Base-by-base conservation (phyloP, 2,329 filamentous ascomycete genomes). In the Aspergillus sp. region DNA sequence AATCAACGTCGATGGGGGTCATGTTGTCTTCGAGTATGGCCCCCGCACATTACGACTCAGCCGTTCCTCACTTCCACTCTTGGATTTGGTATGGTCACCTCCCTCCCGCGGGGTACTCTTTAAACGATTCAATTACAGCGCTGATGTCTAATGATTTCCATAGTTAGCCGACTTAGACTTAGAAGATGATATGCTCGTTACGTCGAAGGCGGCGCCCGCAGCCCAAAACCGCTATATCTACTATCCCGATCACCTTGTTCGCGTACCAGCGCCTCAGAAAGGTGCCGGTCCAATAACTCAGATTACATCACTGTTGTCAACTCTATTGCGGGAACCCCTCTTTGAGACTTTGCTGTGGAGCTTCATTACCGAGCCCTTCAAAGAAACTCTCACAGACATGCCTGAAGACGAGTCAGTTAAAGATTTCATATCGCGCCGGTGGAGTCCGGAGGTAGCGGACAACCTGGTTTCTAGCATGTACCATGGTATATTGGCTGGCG, bases 401-500 rank as follows among this genome's bases (percentile, higher is more conserved):
- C 59, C 83, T 24, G 51, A 53, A 19, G 90, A 95, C 68, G 86
- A 92, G 71, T 90, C 89, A 1, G 77, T 95, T n/a, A 87, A 83
- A 30, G 80, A 83, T 1, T 93, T 89, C 69, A 70, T 91, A 7
- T 73, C 76, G 2, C 77, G 85, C 30, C 74, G 85, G 7, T 71
- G 87, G 15, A 80, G 81, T 44, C 77, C 80, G 20, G 72, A 79
- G 34, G 62, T 89, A 6, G 85, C 86, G 13, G 82, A 95, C 64
- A 93, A 96, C 66, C 54, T 96, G 17, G 75, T 86, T 6, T 96
- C 91, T 5, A 91, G 88, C 1, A 70, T 86, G 2, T 75, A 91
- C 53, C 95, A 98, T 73, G 95, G 95, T 42, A 91, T 98, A 58
- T 96, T 96, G 73, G 95, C 93, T 20, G 95, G 95, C 5, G 90